Percentiles rank a stretch among this genome's conserved stretches.
Evolutionary conservation across 352 stramenopile genomes (phyloP).

Genomic region (Peronospora belbahrii): DNA sequence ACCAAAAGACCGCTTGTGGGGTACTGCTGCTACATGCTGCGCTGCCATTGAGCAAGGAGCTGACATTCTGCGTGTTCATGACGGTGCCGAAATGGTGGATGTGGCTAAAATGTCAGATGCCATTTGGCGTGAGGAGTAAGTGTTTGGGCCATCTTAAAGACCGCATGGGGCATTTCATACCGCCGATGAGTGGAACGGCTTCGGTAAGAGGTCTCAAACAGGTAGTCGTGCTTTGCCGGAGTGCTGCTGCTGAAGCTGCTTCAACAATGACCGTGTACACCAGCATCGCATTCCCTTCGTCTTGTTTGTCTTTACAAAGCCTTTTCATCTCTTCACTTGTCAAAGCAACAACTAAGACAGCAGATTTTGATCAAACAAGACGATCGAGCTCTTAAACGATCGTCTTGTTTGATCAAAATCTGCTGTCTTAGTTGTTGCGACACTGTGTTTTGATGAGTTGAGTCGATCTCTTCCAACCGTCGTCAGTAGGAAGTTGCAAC

Average conservation of each 20-base stretch:
- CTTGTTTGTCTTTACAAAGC: too few species aligned
- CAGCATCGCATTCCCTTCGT: too few species aligned
- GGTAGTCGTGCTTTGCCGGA: background rate
- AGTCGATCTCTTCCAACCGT: too few species aligned
- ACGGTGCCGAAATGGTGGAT: slow-evolving; percentile 88
- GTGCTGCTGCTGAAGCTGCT: background rate
- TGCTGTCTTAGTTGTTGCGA: too few species aligned
- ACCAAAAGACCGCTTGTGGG: slow-evolving; percentile 87
- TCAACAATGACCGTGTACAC: background rate
- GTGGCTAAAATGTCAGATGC: slow-evolving; percentile 88
- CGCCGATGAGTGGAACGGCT: background rate
- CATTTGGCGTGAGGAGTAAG: slow-evolving; percentile 61
- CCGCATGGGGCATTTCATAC: too few species aligned
- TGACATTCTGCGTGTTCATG: slow-evolving; percentile 94
- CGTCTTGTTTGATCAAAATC: too few species aligned
- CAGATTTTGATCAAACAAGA: too few species aligned
- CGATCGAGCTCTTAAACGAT: too few species aligned
- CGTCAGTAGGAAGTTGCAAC: too few species aligned
- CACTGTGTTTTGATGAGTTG: too few species aligned
- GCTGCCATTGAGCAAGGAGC: slow-evolving; percentile 64
- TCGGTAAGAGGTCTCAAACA: background rate
- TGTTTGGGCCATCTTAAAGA: background rate
- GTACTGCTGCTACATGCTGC: slow-evolving; percentile 89
- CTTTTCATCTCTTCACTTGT: too few species aligned
- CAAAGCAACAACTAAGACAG: too few species aligned